Evolutionary conservation across 108 stramenopile species (phyloP), one percentile per base, ranked within the genome.

Genomic region (Fistulifera solaris): DNA sequence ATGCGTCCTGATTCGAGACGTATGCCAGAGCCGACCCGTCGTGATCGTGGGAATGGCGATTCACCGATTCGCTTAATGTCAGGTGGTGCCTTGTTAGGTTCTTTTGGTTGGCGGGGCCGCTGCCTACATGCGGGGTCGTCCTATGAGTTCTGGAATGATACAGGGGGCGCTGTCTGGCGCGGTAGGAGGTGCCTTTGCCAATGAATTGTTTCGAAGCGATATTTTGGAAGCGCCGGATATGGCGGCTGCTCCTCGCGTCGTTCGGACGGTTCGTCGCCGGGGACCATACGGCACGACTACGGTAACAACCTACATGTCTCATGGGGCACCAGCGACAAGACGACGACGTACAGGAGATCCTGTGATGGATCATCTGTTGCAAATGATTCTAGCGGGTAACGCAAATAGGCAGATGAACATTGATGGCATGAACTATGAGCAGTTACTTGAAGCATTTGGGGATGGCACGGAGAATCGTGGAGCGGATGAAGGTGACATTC

Each of bases 381-480:
- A 45, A 21, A 14, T 19, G 38, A 8, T 31, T 14, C 28, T 19
- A 17, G 27, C 25, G 13, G 18, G 16, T 14, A 17, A 45, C 19
- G 19, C 4, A 11, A 11, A 2, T 5, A 3, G 53, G 31, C 16
- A 26, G 1, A 21, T 31, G 53, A 13, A 38, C 31, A 28, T 47
- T 35, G 81, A 80, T 17, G 41, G 52, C 44, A 79, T 79, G 77
- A 52, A 39, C 31, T 84, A 84, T 56, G 80, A 88, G 16, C 62
- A 72, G 54, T 54, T 88, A 1, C 54, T 88, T 1, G 51, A 56
- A 40, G 26, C 49, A 1, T 83, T 84, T 58, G 87, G 83, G 10
- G 70, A 88, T 53, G 83, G 82, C 0, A 68, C 69, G 7, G 87
- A 88, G 42, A 77, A 84, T 52, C 16, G 66, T 31, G 80, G 80